phyloP scores from a whole-genome alignment of 768 basidiomycete species.

The Xanthoconium purpureum region DNA sequence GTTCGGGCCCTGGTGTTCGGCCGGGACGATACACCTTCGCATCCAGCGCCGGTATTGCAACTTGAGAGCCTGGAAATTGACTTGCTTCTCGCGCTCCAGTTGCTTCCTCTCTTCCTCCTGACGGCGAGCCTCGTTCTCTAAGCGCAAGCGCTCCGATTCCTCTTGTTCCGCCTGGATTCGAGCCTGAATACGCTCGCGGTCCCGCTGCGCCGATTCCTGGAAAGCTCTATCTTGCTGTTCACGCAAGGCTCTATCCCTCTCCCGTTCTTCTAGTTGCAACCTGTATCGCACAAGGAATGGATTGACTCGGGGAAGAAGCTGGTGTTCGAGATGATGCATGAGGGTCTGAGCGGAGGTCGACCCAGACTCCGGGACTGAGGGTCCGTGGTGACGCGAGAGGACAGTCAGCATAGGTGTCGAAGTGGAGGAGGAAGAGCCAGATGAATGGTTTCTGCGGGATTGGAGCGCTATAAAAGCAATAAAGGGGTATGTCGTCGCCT shows the following conservation, averaged over 20 bases:
- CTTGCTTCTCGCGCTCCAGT: constrained; percentile 37
- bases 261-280: constrained; percentile 46
- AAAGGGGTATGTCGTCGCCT: constrained; percentile 90
- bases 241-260: constrained; percentile 58
- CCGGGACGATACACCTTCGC: constrained; percentile 44
- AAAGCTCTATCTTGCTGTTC: constrained; percentile 85
- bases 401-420: constrained; percentile 64
- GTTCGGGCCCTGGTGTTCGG: constrained; percentile 23
- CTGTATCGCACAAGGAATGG: constrained; percentile 71
- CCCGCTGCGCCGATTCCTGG: constrained; percentile 56
- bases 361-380: constrained; percentile 43
- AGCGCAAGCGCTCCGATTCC: constrained; percentile 34
- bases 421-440: constrained; percentile 33
- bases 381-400: constrained; percentile 81
- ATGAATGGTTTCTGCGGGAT: constrained; percentile 48
- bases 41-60: constrained; percentile 62
- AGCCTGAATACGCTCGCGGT: constrained; percentile 64
- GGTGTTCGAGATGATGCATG: constrained; percentile 59
- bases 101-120: constrained; percentile 35
- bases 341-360: constrained; percentile 66
- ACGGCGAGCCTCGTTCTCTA: constrained; percentile 29
- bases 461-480: constrained; percentile 90
- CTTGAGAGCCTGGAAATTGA: constrained; percentile 35
- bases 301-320: constrained; percentile 76
- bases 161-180: constrained; percentile 46